Base-by-base conservation (phyloP, 768 basidiomycete genomes). In the Panus rudis region DNA sequence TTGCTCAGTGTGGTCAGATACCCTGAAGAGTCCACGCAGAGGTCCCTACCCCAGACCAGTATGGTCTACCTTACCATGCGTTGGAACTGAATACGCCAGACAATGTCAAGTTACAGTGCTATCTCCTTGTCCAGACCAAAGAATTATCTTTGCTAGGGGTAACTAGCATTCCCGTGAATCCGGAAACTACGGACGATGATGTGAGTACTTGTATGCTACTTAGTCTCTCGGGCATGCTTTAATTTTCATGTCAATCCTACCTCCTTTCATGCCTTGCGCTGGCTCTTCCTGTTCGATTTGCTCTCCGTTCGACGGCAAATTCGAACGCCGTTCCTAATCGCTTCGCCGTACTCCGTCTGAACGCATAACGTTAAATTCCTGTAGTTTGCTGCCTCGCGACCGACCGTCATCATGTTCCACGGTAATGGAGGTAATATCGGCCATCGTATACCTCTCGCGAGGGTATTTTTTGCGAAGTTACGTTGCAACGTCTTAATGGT, bases 401-500 rank as follows among this genome's bases (percentile, higher is more conserved):
- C 94, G 2, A 96, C 92, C 0, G 71, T 98, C 2, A 62, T 98
- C 39, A 88, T 97, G 80, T 91, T 96, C 43, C 93, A 97, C 53
- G 94, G 94, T 6, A 89, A 89, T 53, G 86, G 80, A 0, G 87
- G 87, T 12, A 91, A 90, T 52, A 70, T 80, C 28, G 93, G 94
- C 1, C 94, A 98, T 57, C 76, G 94, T 20, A 75, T 97, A 57
- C 94, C 92, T 2, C 68, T 96, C 21, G 93, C 87, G 0, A 75
- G 76, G 39, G 75, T 90, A 25, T 94, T 97, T 58, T 88, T 75
- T 56, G 63, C 78, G 37, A 77, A 78, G 55, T 81, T 91, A 78
- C 73, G 88, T 13, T 96, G 92, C 61, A 97, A 98, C 57, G 91
- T 96, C 3, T 67, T 98, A 30, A 91, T 97, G 84, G 66, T 94